Conservation (phyloP, 2,329 filamentous ascomycete species). For the Corinectria fuckeliana region DNA sequence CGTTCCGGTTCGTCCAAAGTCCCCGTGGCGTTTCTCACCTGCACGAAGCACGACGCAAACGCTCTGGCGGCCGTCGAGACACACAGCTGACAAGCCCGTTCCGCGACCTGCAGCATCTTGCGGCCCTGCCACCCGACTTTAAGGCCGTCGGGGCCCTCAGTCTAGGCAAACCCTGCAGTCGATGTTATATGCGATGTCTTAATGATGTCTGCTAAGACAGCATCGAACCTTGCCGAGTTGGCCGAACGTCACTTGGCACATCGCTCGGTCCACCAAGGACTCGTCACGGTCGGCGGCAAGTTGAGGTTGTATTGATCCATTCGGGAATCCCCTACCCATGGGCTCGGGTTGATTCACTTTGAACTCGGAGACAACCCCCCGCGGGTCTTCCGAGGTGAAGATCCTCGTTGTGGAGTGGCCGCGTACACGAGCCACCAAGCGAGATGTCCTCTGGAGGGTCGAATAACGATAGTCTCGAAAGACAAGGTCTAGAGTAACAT, state of each 20-base stretch:
- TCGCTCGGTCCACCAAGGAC: neutral
- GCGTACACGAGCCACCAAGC: slow-evolving; percentile 6
- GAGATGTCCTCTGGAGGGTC: slow-evolving; percentile 1
- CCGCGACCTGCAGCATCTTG: slow-evolving; percentile 5
- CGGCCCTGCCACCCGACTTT: slow-evolving; percentile 1
- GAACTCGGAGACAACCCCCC: slow-evolving; percentile 6
- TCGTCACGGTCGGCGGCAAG: neutral
- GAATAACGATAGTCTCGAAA: neutral
- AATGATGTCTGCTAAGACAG: neutral
- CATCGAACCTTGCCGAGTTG: neutral
- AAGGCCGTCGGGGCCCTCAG: neutral
- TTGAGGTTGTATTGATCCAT: neutral
- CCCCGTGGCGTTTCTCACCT: slow-evolving; percentile 2
- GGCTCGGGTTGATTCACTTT: slow-evolving; percentile 2
- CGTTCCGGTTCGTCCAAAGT: slow-evolving; percentile 16
- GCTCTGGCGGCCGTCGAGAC: neutral
- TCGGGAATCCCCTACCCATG: slow-evolving; percentile 6
- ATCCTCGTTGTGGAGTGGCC: neutral
- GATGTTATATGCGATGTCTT: neutral
- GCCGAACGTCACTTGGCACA: neutral
- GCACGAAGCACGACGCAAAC: neutral
- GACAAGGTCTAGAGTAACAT: neutral
- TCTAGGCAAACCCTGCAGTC: neutral
- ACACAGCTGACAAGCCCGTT: neutral
- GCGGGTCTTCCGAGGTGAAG: slow-evolving; percentile 2